Base-by-base conservation (phyloP, 2,329 filamentous ascomycete species). In the Penicillium rolfsii region DNA sequence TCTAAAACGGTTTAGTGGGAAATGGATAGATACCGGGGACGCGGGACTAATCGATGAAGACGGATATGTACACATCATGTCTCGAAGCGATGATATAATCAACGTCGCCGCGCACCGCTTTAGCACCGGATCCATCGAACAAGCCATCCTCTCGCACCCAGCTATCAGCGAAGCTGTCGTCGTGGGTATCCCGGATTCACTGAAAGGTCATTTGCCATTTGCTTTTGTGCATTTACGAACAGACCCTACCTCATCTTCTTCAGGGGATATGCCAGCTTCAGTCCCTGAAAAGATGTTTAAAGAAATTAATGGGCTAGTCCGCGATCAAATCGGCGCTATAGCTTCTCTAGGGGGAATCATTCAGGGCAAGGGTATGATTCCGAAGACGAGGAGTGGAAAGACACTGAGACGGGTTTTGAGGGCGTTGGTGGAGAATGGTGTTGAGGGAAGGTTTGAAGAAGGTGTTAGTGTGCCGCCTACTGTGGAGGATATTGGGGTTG, bases 61-160 rank as follows among this genome's bases (percentile, higher is more conserved):
- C 43, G 86, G 85, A 4, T 87, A 87, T 67, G 81, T 88, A 35
- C 84, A 87, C 67, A 82, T 89, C 67, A 88, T 89, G 84, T 81
- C 82, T 3, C 76, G 86, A 56, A 83, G 83, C 35, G 93, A 97
- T 78, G 93, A 97, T 75, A 89, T 97, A 61, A 93, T 97, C 72
- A 97, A 97, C 72, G 93, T 97, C n/a, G 93, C 93, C 43, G 93
- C 93, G 5, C 93, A 97, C 79, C 86, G 93, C 14, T 88, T 97
- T 63, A 94, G 90, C 64, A 97, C 93, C 11, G 91, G 92, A 53
- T 85, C 89, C 36, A 95, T 97, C 74, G 93, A 97, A 78, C 92
- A 97, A 81, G 93, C 91, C 56, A 90, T 97, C 62, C 89, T 92
- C 12, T 88, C 88, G 0, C 92, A 97, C 72, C 87, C 90, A 0